Conservation (phyloP, 192 early-diverging fungal genomes). For the Mortierella alpina region DNA sequence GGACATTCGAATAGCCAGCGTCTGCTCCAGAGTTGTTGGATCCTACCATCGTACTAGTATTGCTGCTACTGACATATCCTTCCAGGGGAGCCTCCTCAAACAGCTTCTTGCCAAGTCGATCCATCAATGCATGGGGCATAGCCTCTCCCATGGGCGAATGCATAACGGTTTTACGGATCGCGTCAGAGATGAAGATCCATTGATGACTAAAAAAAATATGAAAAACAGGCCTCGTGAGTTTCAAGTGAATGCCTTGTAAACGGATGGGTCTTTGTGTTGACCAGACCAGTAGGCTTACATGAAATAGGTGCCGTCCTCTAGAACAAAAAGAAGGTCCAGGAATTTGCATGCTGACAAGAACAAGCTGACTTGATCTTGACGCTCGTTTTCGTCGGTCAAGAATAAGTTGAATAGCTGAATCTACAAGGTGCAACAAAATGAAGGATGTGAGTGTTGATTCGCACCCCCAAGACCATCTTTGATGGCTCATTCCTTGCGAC, state of each 20-base stretch:
- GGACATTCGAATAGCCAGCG: background rate
- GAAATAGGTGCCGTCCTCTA: conserved; percentile 87
- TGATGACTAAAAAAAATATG: conserved; percentile 70
- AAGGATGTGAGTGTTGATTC: background rate
- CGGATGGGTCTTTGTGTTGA: too few species aligned
- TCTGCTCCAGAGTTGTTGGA: background rate
- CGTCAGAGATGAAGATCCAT: conserved; percentile 95
- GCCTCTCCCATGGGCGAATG: conserved; percentile 56
- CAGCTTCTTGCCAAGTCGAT: conserved; percentile 72
- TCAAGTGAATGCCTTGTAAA: background rate
- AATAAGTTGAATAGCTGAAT: conserved; percentile 75
- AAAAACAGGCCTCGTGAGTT: background rate
- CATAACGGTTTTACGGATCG: conserved; percentile 73
- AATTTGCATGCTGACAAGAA: conserved; percentile 91
- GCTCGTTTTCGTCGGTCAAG: conserved; percentile 61
- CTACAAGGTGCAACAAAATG: conserved; percentile 46
- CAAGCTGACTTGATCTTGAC: conserved; percentile 73
- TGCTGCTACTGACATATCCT: conserved; percentile 23
- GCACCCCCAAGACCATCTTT: background rate
- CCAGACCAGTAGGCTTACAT: conserved; percentile 63
- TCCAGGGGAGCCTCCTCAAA: conserved; percentile 51
- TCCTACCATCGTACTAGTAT: background rate
- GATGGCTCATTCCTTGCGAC: too few species aligned
- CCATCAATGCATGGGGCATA: conserved; percentile 70
- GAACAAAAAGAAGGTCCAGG: conserved; percentile 82